Base-by-base conservation (phyloP, 116 monocot genomes). In the Thalassia testudinum region DNA sequence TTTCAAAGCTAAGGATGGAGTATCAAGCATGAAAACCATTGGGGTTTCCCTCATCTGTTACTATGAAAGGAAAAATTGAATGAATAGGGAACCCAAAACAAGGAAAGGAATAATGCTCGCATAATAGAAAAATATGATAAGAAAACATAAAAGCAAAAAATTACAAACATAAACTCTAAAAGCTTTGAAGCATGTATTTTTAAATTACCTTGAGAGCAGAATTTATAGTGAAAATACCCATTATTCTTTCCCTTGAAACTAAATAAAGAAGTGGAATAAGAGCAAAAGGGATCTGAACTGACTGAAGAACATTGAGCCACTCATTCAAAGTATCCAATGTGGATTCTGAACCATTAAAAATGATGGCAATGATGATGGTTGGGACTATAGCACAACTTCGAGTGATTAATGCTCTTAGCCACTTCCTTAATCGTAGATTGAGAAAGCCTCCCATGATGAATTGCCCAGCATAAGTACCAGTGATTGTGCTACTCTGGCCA, bases 361-460 rank as follows among this genome's bases (percentile, higher is more conserved):
- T 62, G 0, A 92, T 49, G 38, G 86, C 79, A 49, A 86, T 79
- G 45, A 77, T 59, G 27, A 86, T 77, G 24, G 92, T 82, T 24
- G 92, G 92, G 40, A 86, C 71, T 57, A 92, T 92, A 1, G 92
- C 92, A 65, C 77, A 79, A 54, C 86, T 82, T 70, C 92, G 70
- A 0, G 92, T 86, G 49, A 92, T 79, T 48, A 92, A 48, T 24
- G 92, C 67, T 40, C 92, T 79, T n/a, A 86, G n/a, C 82, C 86
- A 92, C 66, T 92, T 92, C 65, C 82, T 92, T 30, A 92, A 49
- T 14, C 72, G 74, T 7, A 82, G 72, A 56, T 86, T 73, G 34
- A 92, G 77, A 68, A 92, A 92, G 47, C 86, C 92, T 43, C 92
- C 77, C 92, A 92, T 92, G 53, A n/a, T n/a, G n/a, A n/a, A n/a